Conservation (phyloP, 208 protist species). For the Herpetomonas samuelpessoai region DNA sequence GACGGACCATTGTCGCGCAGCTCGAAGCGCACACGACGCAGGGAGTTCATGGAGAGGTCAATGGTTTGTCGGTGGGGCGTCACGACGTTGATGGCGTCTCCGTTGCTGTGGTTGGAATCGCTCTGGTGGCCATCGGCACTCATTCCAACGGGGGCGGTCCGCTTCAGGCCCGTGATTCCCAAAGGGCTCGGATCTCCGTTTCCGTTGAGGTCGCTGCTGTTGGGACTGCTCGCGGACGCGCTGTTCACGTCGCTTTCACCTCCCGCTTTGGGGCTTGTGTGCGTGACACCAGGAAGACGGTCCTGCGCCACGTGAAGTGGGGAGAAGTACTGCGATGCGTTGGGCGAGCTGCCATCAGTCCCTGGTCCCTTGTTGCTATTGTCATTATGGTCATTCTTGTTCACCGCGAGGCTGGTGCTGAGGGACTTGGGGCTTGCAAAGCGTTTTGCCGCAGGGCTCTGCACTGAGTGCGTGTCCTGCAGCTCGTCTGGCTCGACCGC, state of each 20-base stretch:
- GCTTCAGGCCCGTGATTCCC: no score
- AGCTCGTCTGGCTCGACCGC: slow-evolving; percentile 13
- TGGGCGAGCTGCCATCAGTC: no score
- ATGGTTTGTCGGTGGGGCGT: slow-evolving; percentile 15
- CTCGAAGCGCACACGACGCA: slow-evolving; percentile 72
- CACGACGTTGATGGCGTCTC: neutral
- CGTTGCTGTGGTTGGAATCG: neutral
- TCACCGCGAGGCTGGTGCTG: neutral
- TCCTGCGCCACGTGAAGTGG: neutral
- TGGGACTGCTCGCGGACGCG: neutral
- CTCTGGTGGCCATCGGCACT: neutral
- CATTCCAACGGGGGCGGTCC: neutral
- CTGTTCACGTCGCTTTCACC: neutral
- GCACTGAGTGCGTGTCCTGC: neutral
- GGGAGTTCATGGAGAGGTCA: slow-evolving; percentile 33
- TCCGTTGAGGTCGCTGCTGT: neutral
- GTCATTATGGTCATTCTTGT: no score
- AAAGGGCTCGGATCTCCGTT: no score
- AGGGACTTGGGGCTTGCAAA: neutral
- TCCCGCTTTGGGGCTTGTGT: no score
- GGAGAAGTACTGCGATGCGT: slow-evolving; percentile 1
- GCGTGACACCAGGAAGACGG: no score
- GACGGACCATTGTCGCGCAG: slow-evolving; percentile 49
- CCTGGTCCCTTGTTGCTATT: no score
- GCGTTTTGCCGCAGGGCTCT: neutral